Evolutionary conservation across 345 rosid genomes (phyloP).

Genomic region (Lepidium didymum): DNA sequence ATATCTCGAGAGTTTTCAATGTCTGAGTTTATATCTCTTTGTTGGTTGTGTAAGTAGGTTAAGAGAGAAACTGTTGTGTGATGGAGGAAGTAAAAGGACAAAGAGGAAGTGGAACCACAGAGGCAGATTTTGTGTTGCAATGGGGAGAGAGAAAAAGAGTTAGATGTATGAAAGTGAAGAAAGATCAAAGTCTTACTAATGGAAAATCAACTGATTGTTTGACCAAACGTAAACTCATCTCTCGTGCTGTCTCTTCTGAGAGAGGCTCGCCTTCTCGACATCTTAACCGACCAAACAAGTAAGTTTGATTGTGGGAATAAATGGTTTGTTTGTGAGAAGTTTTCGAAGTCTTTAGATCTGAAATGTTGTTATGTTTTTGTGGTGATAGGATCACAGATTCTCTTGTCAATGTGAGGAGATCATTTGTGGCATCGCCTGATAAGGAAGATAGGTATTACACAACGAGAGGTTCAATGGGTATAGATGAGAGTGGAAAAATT

Average conservation of each 20-base stretch:
- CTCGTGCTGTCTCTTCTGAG: slow-evolving; percentile 38
- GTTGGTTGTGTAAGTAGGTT: slow-evolving; percentile 11
- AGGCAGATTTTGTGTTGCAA: slow-evolving; percentile 76
- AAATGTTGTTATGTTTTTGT: slow-evolving; percentile 3
- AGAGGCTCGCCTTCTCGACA: slow-evolving; percentile 49
- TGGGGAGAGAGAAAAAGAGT: slow-evolving; percentile 91
- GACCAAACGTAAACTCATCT: slow-evolving; percentile 48
- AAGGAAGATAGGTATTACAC: slow-evolving; percentile 79
- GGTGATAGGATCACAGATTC: slow-evolving; percentile 45
- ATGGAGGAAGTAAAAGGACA: slow-evolving; percentile 74
- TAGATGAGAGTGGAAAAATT: slow-evolving; percentile 57
- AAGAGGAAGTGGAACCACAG: slow-evolving; percentile 41
- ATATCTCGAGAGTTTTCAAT: neutral
- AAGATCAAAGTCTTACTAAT: slow-evolving; percentile 40
- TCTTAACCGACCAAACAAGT: slow-evolving; percentile 47
- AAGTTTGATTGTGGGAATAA: slow-evolving; percentile 11
- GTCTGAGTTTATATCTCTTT: neutral
- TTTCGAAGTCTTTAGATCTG: neutral
- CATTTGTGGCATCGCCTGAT: slow-evolving; percentile 47
- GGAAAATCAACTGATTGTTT: slow-evolving; percentile 44
- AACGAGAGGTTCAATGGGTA: slow-evolving; percentile 69
- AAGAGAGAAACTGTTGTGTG: neutral
- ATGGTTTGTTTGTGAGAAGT: neutral
- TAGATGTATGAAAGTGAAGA: slow-evolving; percentile 74
- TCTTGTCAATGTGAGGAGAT: slow-evolving; percentile 39